Conservation (phyloP, 805 yeast genomes). For the Spathaspora passalidarum region DNA sequence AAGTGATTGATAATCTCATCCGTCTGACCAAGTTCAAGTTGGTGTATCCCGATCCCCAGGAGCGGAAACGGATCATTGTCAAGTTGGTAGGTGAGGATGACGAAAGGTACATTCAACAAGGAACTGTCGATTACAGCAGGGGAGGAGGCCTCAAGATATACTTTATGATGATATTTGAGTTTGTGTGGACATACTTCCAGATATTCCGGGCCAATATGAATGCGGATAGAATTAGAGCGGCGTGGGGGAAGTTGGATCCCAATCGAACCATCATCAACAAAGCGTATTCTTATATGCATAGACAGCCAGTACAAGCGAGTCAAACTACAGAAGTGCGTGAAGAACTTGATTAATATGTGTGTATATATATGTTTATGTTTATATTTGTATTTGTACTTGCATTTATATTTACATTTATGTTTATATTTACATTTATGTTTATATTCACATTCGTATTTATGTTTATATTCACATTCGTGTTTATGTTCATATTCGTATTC, state of each 20-base stretch:
- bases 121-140: background rate
- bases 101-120: conserved; percentile 3
- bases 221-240: conserved; percentile 36
- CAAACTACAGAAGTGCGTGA: too few species aligned
- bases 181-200: conserved; percentile 28
- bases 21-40: conserved; percentile 28
- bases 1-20: conserved; percentile 23
- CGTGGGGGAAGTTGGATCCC: conserved; percentile 41
- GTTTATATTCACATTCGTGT: too few species aligned
- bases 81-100: conserved; percentile 24
- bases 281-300: conserved; percentile 30
- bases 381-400: too few species aligned
- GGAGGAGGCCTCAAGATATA: conserved; percentile 20
- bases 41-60: conserved; percentile 27
- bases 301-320: background rate
- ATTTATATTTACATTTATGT: too few species aligned
- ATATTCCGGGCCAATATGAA: conserved; percentile 40
- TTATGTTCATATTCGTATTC: too few species aligned
- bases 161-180: conserved; percentile 31
- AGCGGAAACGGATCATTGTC: conserved; percentile 22
- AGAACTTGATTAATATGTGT: too few species aligned
- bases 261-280: conserved; percentile 32
- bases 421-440: too few species aligned
- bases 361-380: background rate
- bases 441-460: too few species aligned